Base-by-base conservation (phyloP, 2,329 filamentous ascomycete genomes). In the Rhynchosporium graminicola region DNA sequence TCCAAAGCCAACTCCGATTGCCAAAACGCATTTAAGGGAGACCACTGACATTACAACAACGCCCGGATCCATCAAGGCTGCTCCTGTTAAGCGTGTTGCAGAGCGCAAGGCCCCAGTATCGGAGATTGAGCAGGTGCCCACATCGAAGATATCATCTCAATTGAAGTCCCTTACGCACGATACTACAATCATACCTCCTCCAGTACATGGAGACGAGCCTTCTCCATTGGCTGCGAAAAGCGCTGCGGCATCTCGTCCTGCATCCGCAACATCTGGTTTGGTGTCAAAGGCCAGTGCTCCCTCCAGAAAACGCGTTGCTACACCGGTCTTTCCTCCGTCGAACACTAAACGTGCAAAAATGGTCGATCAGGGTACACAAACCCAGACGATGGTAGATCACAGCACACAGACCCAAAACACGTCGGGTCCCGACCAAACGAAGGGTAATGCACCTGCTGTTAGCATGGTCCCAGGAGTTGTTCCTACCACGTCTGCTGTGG, bases 341-440 rank as follows among this genome's bases (percentile, higher is more conserved):
- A 50, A 28, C 20, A 61, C 57, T 31, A 74, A 74, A 60, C 69
- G 69, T 31, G 40, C 59, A 6, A 74, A 71, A 57, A 72, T 73
- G 72, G 59, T 70, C 13, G 64, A 71, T 63, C 63, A 65, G 54
- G 59, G 60, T 13, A 75, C 73, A 29, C 73, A 75, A 57, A 75
- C 73, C 10, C 60, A 70, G 40, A 68, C 57, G 9, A 36, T 65
- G 26, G 57, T 70, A 13, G 64, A 71, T 62, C 63, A 65, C 52
- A 60, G 60, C 13, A 75, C 73, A 29, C 73, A 75, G 55, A 75
- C 73, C 9, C 61, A 70, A 36, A 68, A 55, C 7, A 33, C 65
- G 20, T 65, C 63, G 15, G 66, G 65, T 42, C 63, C 59, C 10
- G 63, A 68, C 47, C 65, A 69, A 5, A 65, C 65, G 1, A 59